A percentile compares a stretch with the other conserved stretches of the same genome.
Conservation (phyloP, 305 asterid species). For the Solanum hybrid region DNA sequence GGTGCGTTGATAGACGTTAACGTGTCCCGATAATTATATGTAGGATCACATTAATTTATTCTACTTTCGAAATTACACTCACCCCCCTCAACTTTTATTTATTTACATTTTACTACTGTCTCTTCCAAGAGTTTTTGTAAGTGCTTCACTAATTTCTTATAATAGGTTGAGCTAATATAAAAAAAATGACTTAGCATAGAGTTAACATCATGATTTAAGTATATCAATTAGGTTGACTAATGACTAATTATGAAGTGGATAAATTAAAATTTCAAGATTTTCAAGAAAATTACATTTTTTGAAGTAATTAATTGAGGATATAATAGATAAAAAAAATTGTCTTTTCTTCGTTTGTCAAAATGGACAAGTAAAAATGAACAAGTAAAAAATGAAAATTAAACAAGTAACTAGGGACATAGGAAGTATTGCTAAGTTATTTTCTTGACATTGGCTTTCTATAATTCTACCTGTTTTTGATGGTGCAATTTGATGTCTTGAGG, state of each 20-base stretch:
- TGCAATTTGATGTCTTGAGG: background rate
- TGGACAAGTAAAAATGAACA: too few species aligned
- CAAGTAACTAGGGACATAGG: too few species aligned
- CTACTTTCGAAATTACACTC: background rate
- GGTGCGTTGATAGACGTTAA: background rate
- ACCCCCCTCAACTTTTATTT: background rate
- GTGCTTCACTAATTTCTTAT: background rate
- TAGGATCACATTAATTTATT: background rate
- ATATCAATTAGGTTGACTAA: background rate
- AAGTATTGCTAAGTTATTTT: background rate
- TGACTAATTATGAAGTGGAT: too few species aligned
- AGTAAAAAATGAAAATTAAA: too few species aligned
- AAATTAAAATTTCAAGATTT: too few species aligned
- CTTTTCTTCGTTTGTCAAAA: too few species aligned
- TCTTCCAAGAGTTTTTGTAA: background rate
- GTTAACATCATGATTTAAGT: background rate
- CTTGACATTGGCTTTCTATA: background rate
- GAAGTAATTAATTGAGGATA: too few species aligned
- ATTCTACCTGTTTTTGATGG: background rate
- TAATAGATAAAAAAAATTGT: too few species aligned
- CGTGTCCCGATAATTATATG: conserved; percentile 8
- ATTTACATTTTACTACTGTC: background rate
- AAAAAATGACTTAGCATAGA: background rate
- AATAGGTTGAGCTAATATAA: background rate
- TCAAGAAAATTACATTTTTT: too few species aligned